phyloP scores from a whole-genome alignment of 164 flowering plant genomes.

The Vitis rotundifolia region DNA sequence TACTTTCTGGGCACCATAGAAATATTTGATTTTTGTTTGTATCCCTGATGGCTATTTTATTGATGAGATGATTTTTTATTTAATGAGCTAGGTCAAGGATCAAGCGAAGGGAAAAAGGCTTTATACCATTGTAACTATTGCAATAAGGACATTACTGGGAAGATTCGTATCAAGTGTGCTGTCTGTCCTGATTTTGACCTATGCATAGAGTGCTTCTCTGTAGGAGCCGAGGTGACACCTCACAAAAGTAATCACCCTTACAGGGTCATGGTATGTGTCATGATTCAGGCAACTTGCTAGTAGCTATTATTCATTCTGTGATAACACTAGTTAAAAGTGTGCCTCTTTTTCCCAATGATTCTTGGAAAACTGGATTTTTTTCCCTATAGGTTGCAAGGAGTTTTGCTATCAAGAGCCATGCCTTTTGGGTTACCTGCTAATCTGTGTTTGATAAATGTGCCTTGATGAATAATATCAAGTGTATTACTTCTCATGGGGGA shows the following conservation, averaged over 20 bases:
- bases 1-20: conserved; percentile 9
- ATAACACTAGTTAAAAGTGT: background rate
- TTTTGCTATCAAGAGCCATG: too few species aligned
- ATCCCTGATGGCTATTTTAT: background rate
- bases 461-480: too few species aligned
- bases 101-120: conserved; percentile 65
- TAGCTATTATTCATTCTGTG: too few species aligned
- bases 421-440: too few species aligned
- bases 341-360: background rate
- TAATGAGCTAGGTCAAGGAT: conserved; percentile 48
- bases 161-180: conserved; percentile 73
- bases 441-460: too few species aligned
- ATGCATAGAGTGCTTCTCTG: conserved; percentile 50
- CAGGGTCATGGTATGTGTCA: conserved; percentile 44
- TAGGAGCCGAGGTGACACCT: conserved; percentile 49
- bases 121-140: conserved; percentile 82
- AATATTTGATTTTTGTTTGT: background rate
- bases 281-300: too few species aligned
- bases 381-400: too few species aligned
- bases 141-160: conserved; percentile 79
- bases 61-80: background rate
- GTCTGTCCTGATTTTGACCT: conserved; percentile 77
- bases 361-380: too few species aligned
- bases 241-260: conserved; percentile 48
- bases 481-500: too few species aligned